Base-by-base conservation (phyloP, 495 filamentous ascomycete species). In the Delitschia confertaspora region DNA sequence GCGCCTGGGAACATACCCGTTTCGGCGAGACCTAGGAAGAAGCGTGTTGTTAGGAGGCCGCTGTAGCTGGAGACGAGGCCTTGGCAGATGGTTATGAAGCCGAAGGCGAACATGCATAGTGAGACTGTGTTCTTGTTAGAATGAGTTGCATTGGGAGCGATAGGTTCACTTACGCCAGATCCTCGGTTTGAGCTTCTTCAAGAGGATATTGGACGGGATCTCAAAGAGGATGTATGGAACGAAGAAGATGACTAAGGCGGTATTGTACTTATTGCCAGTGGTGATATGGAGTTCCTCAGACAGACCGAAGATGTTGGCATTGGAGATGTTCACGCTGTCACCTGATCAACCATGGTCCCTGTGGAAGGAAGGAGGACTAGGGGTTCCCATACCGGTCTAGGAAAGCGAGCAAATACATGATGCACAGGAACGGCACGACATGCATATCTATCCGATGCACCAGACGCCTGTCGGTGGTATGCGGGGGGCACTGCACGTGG, bases 21-120 rank as follows among this genome's bases (percentile, higher is more conserved):
- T 65, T 96, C 88, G 44, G 87, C 87, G 3, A 94, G 39, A 11
- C 88, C 88, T 9, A 95, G 68, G 57, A 95, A 85, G 70, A 93
- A 95, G 9, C 56, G 76, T 2, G 85, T 86, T 2, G 80, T 70
- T 41, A 95, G 71, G 23, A 96, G 67, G 20, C 89, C 87, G 45
- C 69, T 65, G 68, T 83, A 94, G 52, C 75, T 91, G 29, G 75
- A 60, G 3, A 87, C 81, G 2, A 95, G 62, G 3, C 91, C 89
- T 63, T 95, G 86, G 51, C 77, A 77, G 13, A 82, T 66, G 24
- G 81, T 82, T 9, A 81, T 74, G 6, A 93, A 45, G 7, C 88
- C 88, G 51, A 95, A 95, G 19, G 73, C 60, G 53, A 89, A 76
- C 80, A 93, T 93, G 60, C 86, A 93, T 33, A 69, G 40, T 0